Conservation (phyloP, 1,284 basidiomycete genomes). For the Rhodotorula sp. region DNA sequence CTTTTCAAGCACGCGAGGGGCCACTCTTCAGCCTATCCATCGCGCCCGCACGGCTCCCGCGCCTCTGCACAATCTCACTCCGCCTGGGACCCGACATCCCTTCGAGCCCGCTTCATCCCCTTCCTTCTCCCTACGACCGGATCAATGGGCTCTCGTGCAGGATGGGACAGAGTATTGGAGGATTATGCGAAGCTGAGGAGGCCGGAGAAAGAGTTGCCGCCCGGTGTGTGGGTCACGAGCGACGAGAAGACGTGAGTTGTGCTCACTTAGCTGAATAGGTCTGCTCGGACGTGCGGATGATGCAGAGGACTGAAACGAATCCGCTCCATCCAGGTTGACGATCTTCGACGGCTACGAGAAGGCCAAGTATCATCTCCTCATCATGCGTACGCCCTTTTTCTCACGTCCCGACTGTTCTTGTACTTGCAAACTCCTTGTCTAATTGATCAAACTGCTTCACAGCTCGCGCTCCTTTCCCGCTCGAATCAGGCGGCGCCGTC, state of each 20-base stretch:
- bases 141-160: background rate
- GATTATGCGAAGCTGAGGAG: conserved; percentile 59
- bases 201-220: conserved; percentile 58
- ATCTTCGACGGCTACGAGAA: conserved; percentile 86
- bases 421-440: conserved; percentile 43
- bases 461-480: conserved; percentile 36
- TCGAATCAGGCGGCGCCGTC: conserved; percentile 31
- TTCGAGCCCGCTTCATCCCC: conserved; percentile 32
- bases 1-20: too few species aligned
- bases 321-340: conserved; percentile 56
- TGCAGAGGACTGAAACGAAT: too few species aligned
- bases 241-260: conserved; percentile 50
- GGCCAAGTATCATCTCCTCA: conserved; percentile 40
- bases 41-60: too few species aligned
- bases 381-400: conserved; percentile 50
- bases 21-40: too few species aligned
- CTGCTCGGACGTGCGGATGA: too few species aligned
- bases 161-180: conserved; percentile 56
- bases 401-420: conserved; percentile 65
- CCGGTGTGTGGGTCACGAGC: conserved; percentile 62
- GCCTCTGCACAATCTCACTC: too few species aligned
- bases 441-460: background rate
- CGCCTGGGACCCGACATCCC: conserved; percentile 6
- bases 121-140: conserved; percentile 10
- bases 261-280: background rate